Conservation (phyloP, 345 rosid genomes). For the Populus simonii region DNA sequence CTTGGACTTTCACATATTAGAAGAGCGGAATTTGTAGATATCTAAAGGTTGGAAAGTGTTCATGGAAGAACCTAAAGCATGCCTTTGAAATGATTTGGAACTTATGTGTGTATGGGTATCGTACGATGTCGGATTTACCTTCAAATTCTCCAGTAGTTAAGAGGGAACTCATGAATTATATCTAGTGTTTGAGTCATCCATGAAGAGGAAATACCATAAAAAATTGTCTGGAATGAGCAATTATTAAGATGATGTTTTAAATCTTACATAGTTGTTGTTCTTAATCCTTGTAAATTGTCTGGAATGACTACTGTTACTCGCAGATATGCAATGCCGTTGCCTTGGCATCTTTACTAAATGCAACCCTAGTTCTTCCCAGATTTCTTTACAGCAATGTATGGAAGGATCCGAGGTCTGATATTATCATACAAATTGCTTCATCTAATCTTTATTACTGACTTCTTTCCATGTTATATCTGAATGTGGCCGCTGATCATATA, state of each 20-base stretch:
- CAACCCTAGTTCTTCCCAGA: conserved; percentile 71
- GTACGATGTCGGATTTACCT: background rate
- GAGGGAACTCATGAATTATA: background rate
- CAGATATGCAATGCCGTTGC: conserved; percentile 86
- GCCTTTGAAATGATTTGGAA: too few species aligned
- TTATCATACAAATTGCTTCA: background rate
- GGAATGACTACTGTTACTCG: conserved; percentile 6
- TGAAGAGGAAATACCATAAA: background rate
- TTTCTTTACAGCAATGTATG: conserved; percentile 97
- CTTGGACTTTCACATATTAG: too few species aligned
- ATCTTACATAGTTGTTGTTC: background rate
- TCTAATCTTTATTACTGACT: background rate
- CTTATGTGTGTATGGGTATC: background rate
- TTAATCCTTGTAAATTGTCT: background rate
- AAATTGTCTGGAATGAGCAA: background rate
- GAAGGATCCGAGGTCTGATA: conserved; percentile 83
- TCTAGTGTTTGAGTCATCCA: background rate
- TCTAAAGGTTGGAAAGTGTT: background rate
- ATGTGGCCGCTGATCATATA: background rate
- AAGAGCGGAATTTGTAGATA: background rate
- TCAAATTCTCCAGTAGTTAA: background rate
- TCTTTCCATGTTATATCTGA: background rate
- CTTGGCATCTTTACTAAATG: conserved; percentile 73
- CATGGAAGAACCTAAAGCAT: background rate
- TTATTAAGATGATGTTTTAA: background rate